These are phyloP conservation scores for Microcyclosporella mali DNA, from an alignment of 2,329 filamentous ascomycete species.

Conservation along the genomic window DNA sequence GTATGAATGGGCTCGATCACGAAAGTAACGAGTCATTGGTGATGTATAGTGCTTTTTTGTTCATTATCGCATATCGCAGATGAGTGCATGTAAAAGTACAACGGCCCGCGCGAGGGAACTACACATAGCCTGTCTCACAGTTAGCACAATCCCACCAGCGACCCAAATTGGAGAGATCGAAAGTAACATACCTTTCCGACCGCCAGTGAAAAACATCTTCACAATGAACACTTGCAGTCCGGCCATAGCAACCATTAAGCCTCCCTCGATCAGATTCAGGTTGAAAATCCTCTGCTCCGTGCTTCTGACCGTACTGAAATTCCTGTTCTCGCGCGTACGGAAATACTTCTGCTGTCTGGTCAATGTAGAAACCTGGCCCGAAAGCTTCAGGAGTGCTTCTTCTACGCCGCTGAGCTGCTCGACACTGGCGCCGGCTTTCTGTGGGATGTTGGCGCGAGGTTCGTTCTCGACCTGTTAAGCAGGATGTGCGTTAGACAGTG, in stretches of 20 bases:
- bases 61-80: not conserved
- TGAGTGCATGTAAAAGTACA: conserved; percentile 5
- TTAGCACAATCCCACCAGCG: not conserved
- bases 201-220: conserved; percentile 94
- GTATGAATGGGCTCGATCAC: not conserved
- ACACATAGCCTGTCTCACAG: conserved; percentile 18
- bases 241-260: conserved; percentile 91
- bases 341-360: conserved; percentile 99
- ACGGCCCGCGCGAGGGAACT: conserved; percentile 6
- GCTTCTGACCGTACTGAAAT: conserved; percentile 95
- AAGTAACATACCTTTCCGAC: conserved; percentile 51
- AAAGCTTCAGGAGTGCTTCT: conserved; percentile 93
- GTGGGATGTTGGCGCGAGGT: conserved; percentile 68
- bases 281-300: conserved; percentile 96
- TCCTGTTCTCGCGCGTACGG: conserved; percentile 95
- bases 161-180: no score
- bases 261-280: conserved; percentile 88
- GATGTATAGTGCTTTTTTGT: no score
- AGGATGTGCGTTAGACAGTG: not conserved
- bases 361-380: conserved; percentile 86
- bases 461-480: conserved; percentile 80
- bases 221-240: conserved; percentile 95
- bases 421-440: conserved; percentile 78
- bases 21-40: not conserved
- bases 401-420: conserved; percentile 87